Evolutionary conservation across 208 protist species (phyloP).

Genomic region (Histomonas meleagridis): DNA sequence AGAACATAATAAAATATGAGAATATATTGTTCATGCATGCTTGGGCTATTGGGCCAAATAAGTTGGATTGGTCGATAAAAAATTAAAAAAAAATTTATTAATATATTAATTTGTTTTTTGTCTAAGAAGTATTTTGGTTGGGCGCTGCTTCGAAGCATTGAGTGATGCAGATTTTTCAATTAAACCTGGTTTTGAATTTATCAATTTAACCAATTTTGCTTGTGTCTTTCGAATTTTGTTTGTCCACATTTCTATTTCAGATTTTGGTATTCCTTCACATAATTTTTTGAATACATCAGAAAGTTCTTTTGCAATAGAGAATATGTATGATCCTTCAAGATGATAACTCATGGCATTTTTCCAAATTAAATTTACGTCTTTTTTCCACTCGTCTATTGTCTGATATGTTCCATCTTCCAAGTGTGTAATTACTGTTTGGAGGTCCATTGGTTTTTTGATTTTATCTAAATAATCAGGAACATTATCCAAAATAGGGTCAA

Average conservation of each 20-base stretch:
- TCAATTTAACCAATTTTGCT: not conserved
- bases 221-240: not conserved
- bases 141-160: too few relatives aligned
- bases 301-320: not conserved
- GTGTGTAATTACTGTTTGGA: not conserved
- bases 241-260: not conserved
- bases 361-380: not conserved
- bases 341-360: not conserved
- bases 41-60: too few relatives aligned
- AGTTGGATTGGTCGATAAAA: too few relatives aligned
- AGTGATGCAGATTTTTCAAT: too few relatives aligned
- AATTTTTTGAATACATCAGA: not conserved
- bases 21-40: too few relatives aligned
- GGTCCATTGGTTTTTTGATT: conserved; percentile 28
- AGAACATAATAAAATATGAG: too few relatives aligned
- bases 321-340: not conserved
- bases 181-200: not conserved
- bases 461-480: conserved; percentile 25
- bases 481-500: not conserved
- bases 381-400: not conserved
- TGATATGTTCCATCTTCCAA: not conserved
- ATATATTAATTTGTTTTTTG: too few relatives aligned
- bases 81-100: too few relatives aligned
- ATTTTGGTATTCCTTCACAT: not conserved
- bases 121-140: too few relatives aligned